Evolutionary conservation across 192 early-diverging fungal species (phyloP).

Genomic region (Radiomyces spectabilis): DNA sequence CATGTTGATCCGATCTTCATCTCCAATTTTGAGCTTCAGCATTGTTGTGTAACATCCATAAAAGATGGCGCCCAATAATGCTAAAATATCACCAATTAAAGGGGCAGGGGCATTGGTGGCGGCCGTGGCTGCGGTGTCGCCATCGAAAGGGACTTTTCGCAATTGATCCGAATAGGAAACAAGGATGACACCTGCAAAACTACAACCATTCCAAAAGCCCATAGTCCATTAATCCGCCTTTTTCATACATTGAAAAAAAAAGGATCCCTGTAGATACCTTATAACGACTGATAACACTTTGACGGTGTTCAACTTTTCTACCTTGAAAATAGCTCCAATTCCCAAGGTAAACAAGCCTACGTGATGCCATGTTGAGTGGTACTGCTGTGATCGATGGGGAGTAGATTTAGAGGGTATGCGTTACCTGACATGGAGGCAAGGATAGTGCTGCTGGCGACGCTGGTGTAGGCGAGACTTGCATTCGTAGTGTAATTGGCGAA

Average conservation of each 20-base stretch:
- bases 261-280: slow-evolving; percentile 27
- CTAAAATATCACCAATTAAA: slow-evolving; percentile 61
- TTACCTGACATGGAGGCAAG: slow-evolving; percentile 63
- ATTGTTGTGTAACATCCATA: slow-evolving; percentile 77
- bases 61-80: slow-evolving; percentile 63
- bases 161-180: slow-evolving; percentile 48
- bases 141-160: slow-evolving; percentile 8
- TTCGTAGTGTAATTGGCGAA: slow-evolving; percentile 67
- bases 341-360: slow-evolving; percentile 64
- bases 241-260: neutral
- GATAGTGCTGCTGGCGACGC: slow-evolving; percentile 70
- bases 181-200: slow-evolving; percentile 61
- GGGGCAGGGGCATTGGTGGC: slow-evolving; percentile 1
- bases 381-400: no score
- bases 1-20: slow-evolving; percentile 63
- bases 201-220: no score
- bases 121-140: slow-evolving; percentile 8
- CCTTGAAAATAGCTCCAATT: slow-evolving; percentile 53
- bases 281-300: slow-evolving; percentile 55
- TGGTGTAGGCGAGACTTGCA: slow-evolving; percentile 66
- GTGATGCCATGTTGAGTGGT: no score
- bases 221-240: neutral
- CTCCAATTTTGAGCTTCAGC: slow-evolving; percentile 59
- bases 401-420: no score
- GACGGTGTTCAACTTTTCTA: slow-evolving; percentile 48